Evolutionary conservation across 495 filamentous ascomycete species (phyloP), one percentile per base, ranked within the genome.

Genomic region (Barbatosphaeria neglecta): DNA sequence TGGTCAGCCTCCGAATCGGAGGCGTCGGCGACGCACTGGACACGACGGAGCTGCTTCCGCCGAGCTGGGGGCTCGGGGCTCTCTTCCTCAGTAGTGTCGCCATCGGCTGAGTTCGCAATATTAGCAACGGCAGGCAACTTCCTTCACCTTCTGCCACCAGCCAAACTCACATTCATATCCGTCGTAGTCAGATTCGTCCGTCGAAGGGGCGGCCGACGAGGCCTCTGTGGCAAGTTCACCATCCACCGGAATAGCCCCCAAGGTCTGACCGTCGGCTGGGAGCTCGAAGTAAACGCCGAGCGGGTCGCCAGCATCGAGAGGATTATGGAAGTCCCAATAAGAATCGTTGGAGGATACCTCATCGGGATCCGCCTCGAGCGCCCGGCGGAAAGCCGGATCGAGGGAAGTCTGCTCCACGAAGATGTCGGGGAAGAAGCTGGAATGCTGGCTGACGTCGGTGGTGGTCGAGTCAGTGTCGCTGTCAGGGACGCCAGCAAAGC

Each of bases 1-100:
- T 50, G 54, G 43, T 71, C 65, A 6, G 67, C 65, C 44, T 71
- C 70, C 37, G 67, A 71, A 27, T 69, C 68, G 4, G 69, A 74
- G 31, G 58, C 63, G 16, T 62, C 55, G 45, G 64, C 66, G 22
- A 52, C 51, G 19, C 50, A 23, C 45, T 59, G 54, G 43, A 63
- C 55, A 53, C 73, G 62, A 33, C 65, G 63, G 51, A 68, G 58
- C 55, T 68, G 61, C 54, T 75, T 81, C 49, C 75, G 74, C 31
- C 80, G 80, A 69, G 59, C 70, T 62, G 54, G 53, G 17, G 65
- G 68, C 46, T 71, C 76, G 41, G 78, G 79, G 6, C 81, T 67
- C 45, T 89, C 86, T 67, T 90, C 86, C 55, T 90, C 86, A 52
- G 86, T 90, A 31, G 86, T 90, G 52, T 88, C 86, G 45, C 86